These are phyloP conservation scores for Thalassiosira oceanica DNA, from an alignment of 352 stramenopile species.

Conservation along the genomic window DNA sequence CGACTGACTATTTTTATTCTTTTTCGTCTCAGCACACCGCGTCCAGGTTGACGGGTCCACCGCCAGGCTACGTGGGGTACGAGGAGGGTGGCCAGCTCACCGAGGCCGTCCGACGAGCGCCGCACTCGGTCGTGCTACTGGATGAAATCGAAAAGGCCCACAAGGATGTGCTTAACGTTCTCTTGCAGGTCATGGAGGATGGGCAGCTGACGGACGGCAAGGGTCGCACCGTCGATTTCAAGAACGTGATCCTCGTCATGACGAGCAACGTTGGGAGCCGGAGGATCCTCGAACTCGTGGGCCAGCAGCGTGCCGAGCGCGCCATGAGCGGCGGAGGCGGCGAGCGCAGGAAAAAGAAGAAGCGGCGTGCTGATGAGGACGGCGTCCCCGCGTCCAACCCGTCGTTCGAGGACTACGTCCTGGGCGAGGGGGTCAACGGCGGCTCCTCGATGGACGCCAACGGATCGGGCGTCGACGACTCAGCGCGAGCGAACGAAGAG, in stretches of 20 bases:
- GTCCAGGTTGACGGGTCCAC: conserved; percentile 87
- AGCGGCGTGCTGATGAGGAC: conserved; percentile 6
- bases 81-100: conserved; percentile 90
- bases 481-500: conserved; percentile 28
- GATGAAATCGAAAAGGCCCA: conserved; percentile 96
- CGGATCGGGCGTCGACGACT: background rate
- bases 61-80: conserved; percentile 84
- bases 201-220: conserved; percentile 90
- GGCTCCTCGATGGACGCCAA: background rate
- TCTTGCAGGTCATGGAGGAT: conserved; percentile 91
- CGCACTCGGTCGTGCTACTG: conserved; percentile 91
- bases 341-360: conserved; percentile 22
- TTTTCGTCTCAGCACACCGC: too few species aligned
- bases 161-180: conserved; percentile 91
- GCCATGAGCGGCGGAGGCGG: conserved; percentile 10
- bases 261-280: conserved; percentile 96
- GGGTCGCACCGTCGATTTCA: conserved; percentile 91
- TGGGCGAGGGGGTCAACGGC: conserved; percentile 29
- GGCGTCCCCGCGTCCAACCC: conserved; percentile 13
- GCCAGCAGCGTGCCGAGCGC: conserved; percentile 20
- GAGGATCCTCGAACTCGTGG: conserved; percentile 76
- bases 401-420: conserved; percentile 49
- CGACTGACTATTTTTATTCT: too few species aligned
- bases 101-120: conserved; percentile 85
- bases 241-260: conserved; percentile 96